Conservation (phyloP, 179 eudicot species). For the Heliamphora pulchella region DNA sequence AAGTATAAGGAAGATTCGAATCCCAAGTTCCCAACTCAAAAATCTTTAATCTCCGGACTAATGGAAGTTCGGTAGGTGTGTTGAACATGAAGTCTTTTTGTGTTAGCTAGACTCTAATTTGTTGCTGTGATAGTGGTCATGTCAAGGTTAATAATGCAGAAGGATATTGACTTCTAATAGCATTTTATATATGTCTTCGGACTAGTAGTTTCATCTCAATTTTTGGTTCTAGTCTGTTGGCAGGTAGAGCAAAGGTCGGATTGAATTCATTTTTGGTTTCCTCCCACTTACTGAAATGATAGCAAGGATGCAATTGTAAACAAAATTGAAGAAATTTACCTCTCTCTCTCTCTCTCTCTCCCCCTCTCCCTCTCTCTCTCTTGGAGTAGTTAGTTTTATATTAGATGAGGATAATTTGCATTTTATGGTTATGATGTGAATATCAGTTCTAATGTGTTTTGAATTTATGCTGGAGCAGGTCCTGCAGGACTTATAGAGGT, state of each 20-base stretch:
- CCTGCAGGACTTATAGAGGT: constrained; percentile 58
- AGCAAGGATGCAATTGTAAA: constrained; percentile 1
- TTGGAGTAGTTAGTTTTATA: neutral
- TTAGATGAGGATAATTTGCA: neutral
- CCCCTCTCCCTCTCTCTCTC: neutral
- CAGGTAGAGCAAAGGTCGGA: neutral
- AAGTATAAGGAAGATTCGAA: neutral
- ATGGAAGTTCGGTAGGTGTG: no score
- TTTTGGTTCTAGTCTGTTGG: constrained; percentile 1
- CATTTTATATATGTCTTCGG: neutral
- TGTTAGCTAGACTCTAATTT: neutral
- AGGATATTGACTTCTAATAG: neutral
- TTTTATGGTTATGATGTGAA: neutral
- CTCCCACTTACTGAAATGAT: neutral
- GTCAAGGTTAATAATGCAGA: neutral
- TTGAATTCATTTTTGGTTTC: neutral
- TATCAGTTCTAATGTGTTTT: neutral
- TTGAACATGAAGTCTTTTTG: neutral
- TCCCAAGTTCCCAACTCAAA: neutral
- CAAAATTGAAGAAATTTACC: neutral
- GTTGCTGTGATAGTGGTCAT: neutral
- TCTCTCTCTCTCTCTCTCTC: neutral
- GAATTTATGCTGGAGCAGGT: constrained; percentile 42
- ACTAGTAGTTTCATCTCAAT: neutral
- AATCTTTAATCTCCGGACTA: neutral